Conservation (phyloP, 768 basidiomycete species). For the Dioszegia crocea region DNA sequence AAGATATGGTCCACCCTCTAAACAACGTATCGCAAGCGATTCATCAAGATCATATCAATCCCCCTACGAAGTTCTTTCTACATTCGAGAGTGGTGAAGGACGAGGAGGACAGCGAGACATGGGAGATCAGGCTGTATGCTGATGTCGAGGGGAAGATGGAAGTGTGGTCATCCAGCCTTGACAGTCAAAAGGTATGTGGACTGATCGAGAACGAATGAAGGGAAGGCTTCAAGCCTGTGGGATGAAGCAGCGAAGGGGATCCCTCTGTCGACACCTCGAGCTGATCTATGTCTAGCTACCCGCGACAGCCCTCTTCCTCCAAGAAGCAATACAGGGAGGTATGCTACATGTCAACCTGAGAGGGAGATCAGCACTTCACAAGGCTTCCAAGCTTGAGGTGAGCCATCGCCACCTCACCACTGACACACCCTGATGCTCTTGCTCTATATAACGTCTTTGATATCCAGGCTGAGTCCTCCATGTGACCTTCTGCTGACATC, state of each 20-base stretch:
- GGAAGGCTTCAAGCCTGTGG: not conserved
- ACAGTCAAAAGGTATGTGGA: not conserved
- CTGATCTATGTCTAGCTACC: conserved; percentile 6
- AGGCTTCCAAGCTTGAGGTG: conserved; percentile 1
- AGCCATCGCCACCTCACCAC: too few relatives aligned
- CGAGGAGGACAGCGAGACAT: not conserved
- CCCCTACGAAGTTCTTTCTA: conserved; percentile 9
- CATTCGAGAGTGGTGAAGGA: not conserved
- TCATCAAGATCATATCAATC: conserved; percentile 8
- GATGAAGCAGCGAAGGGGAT: too few relatives aligned
- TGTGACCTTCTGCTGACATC: not conserved
- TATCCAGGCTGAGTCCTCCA: too few relatives aligned
- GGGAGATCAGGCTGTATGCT: conserved; percentile 7
- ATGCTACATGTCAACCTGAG: conserved; percentile 17
- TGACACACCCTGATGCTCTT: too few relatives aligned
- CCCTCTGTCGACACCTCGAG: too few relatives aligned
- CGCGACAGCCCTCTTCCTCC: not conserved
- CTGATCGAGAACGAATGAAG: not conserved
- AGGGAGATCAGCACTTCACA: conserved; percentile 6
- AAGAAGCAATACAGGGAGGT: conserved; percentile 21
- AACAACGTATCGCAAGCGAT: conserved; percentile 10
- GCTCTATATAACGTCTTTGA: too few relatives aligned
- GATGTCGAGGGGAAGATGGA: not conserved
- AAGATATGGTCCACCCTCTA: not conserved
- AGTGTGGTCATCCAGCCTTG: not conserved